Conservation (phyloP, 2,329 filamentous ascomycete species). For the Microsporum canis region DNA sequence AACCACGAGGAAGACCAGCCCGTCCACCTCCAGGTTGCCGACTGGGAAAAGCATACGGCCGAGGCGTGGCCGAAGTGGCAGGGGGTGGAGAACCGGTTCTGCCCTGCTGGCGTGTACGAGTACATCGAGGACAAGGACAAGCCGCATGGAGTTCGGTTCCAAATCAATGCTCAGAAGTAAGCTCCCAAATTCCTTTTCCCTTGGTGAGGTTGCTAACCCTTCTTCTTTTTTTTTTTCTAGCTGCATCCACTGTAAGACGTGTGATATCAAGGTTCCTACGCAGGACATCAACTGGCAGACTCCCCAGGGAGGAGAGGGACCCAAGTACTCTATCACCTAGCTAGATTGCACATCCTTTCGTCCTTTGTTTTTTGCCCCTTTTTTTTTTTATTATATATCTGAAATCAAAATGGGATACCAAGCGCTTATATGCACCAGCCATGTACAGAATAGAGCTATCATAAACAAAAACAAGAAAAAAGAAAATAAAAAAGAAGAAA, state of each 20-base stretch:
- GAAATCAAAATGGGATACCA: background rate
- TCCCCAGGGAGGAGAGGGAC: constrained; percentile 75
- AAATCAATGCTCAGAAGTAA: constrained; percentile 96
- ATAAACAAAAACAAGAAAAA: background rate
- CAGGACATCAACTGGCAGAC: constrained; percentile 98
- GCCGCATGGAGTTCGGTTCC: constrained; percentile 80
- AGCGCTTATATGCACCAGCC: background rate
- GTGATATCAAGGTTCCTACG: constrained; percentile 92
- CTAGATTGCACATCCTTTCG: background rate
- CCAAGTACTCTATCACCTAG: constrained; percentile 53
- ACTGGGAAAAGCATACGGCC: constrained; percentile 84
- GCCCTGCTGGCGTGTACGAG: constrained; percentile 93
- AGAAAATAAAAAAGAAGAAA: background rate
- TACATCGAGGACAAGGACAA: constrained; percentile 89
- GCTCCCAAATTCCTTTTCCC: constrained; percentile 23
- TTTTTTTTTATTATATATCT: background rate
- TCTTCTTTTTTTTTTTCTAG: constrained; percentile 35
- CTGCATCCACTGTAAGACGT: constrained; percentile 99
- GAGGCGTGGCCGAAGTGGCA: constrained; percentile 78
- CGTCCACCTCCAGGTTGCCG: constrained; percentile 84
- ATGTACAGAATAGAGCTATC: constrained; percentile 4
- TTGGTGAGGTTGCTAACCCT: background rate
- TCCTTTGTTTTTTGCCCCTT: background rate
- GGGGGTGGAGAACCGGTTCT: constrained; percentile 92
- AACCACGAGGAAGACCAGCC: constrained; percentile 99